Conservation (phyloP, 192 early-diverging fungal genomes). For the Coemansia umbellata region DNA sequence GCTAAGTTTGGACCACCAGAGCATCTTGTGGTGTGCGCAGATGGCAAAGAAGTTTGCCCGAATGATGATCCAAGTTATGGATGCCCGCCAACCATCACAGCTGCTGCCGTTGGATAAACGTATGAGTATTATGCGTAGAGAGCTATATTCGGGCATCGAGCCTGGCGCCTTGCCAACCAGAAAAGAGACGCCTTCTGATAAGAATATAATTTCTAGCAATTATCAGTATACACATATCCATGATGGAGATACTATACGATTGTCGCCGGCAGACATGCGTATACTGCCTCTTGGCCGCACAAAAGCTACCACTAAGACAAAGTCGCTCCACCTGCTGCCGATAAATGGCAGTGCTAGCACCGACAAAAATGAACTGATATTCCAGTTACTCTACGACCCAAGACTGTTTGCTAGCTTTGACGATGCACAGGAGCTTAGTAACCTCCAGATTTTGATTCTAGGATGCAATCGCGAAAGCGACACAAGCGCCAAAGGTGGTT, state of each 20-base stretch:
- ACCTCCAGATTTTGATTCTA: slow-evolving; percentile 6
- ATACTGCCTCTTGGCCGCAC: not conserved
- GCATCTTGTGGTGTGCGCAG: slow-evolving; percentile 92
- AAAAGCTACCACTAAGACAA: not conserved
- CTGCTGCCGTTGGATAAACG: slow-evolving; percentile 57
- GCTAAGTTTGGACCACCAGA: slow-evolving; percentile 82
- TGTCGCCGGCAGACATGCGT: slow-evolving; percentile 11
- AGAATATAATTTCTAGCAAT: not conserved
- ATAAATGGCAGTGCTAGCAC: not conserved
- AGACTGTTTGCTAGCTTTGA: slow-evolving; percentile 3
- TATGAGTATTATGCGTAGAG: slow-evolving; percentile 60
- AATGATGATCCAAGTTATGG: slow-evolving; percentile 58
- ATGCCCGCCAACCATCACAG: slow-evolving; percentile 55
- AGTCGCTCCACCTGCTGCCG: slow-evolving; percentile 27
- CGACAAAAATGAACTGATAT: not conserved
- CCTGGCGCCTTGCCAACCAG: slow-evolving; percentile 3
- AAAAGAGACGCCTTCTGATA: not conserved
- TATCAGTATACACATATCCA: slow-evolving; percentile 18
- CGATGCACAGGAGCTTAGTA: not conserved
- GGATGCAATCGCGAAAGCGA: slow-evolving; percentile 17
- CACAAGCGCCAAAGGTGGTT: no score
- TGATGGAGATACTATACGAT: slow-evolving; percentile 1
- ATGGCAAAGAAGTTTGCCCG: slow-evolving; percentile 62
- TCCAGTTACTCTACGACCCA: slow-evolving; percentile 33
- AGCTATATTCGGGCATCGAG: slow-evolving; percentile 55